Percentiles rank a stretch among this genome's conserved stretches.
Evolutionary conservation across 1,284 basidiomycete genomes (phyloP).

Genomic region (Leccinum pachyderme): DNA sequence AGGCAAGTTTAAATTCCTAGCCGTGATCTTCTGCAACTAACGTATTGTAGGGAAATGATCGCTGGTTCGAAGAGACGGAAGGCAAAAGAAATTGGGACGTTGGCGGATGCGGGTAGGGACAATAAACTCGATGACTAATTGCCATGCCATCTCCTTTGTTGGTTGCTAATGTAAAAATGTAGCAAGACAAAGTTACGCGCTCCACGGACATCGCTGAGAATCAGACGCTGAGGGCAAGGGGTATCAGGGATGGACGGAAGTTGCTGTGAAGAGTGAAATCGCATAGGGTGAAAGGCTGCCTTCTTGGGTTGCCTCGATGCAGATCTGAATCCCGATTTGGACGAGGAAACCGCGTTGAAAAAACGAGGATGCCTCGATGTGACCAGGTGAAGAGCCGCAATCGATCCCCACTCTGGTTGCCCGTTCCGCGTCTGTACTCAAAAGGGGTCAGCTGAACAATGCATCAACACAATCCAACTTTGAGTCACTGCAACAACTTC

Average conservation of each 20-base stretch:
- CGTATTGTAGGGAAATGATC: slow-evolving; percentile 62
- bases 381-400: slow-evolving; percentile 34
- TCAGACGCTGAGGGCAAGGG: slow-evolving; percentile 1
- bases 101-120: not conserved
- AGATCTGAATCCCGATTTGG: slow-evolving; percentile 28
- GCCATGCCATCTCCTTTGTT: slow-evolving; percentile 7
- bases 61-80: slow-evolving; percentile 65
- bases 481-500: slow-evolving; percentile 6
- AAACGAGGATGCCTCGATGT: slow-evolving; percentile 38
- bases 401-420: slow-evolving; percentile 14
- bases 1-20: slow-evolving; percentile 41
- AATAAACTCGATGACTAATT: not conserved
- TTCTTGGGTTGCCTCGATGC: slow-evolving; percentile 23
- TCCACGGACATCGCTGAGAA: not conserved
- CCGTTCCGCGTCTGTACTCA: slow-evolving; percentile 29
- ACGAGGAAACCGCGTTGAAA: slow-evolving; percentile 19
- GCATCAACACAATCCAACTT: slow-evolving; percentile 3
- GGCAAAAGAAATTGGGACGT: slow-evolving; percentile 29
- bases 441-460: slow-evolving; percentile 31
- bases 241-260: slow-evolving; percentile 3
- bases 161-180: slow-evolving; percentile 5
- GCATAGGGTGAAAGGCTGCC: slow-evolving; percentile 12
- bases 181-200: not conserved
- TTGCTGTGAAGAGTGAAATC: not conserved
- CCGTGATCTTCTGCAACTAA: slow-evolving; percentile 1